Percentiles rank a stretch among this genome's conserved stretches.
phyloP scores from a whole-genome alignment of 169 alveolate genomes.

The Plasmodium gonderi region DNA sequence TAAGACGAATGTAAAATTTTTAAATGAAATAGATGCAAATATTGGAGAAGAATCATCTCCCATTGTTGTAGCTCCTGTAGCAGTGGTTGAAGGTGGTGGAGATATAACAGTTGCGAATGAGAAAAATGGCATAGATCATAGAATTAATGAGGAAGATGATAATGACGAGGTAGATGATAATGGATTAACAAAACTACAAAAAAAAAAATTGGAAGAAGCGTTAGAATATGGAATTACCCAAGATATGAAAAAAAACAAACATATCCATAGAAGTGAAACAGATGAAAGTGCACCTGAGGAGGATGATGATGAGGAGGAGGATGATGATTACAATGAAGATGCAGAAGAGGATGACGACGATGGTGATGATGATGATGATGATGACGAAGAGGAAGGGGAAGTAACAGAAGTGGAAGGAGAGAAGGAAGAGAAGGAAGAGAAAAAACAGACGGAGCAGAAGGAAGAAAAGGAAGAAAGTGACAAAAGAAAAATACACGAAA shows the following conservation, averaged over 20 bases:
- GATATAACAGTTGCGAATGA: neutral
- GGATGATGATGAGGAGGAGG: slow-evolving; percentile 1
- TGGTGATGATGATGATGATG: neutral
- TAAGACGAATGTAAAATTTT: neutral
- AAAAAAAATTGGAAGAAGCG: slow-evolving; percentile 50
- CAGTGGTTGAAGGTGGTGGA: neutral
- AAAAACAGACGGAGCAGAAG: neutral
- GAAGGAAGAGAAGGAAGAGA: neutral
- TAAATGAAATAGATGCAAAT: neutral
- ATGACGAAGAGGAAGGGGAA: neutral
- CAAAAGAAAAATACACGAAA: neutral
- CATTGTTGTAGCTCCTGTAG: neutral
- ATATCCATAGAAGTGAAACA: neutral
- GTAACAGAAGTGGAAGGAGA: slow-evolving; percentile 12
- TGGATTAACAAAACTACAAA: slow-evolving; percentile 3
- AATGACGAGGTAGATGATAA: slow-evolving; percentile 20
- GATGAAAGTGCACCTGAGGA: slow-evolving; percentile 29
- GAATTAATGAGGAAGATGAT: neutral
- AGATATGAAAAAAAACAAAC: neutral
- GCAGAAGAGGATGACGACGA: slow-evolving; percentile 11
- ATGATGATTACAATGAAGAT: slow-evolving; percentile 17
- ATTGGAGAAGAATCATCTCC: neutral
- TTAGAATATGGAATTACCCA: slow-evolving; percentile 53
- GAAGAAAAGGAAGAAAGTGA: neutral
- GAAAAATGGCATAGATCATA: neutral